Base-by-base conservation (phyloP, 306 rosid genomes). In the Begonia fuchsioides region DNA sequence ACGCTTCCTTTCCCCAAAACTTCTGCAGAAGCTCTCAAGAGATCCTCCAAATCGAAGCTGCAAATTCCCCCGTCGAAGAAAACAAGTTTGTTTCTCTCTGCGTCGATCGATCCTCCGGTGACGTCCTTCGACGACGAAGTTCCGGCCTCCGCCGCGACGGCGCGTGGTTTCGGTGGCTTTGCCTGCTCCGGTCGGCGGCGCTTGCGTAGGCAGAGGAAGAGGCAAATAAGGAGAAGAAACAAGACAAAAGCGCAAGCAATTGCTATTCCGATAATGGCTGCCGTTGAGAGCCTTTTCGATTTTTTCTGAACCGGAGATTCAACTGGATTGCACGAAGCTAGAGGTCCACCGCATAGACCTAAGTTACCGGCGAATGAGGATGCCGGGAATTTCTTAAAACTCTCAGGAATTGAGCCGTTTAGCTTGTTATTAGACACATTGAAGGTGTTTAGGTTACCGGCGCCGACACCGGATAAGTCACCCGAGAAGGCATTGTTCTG, bases 51-150 rank as follows among this genome's bases (percentile, higher is more conserved):
- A 60, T 92, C 98, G 39, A 92, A 92, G 47, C 78, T 85, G 52
- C 82, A 92, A 4, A 73, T 55, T 9, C 94, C 98, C 0, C 98
- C 94, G 15, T 78, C 72, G 13, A 92, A 79, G 72, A 92, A 92
- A 48, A 85, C 96, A 15, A 92, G 32, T 55, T 80, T 80, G 77
- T 92, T 92, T 73, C 96, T 85, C 85, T 85, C 98, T 17, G 20
- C 35, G 35, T 85, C 98, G 3, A 15, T 50, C 0, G 97, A 90
- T 14, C 71, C 92, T 0, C 94, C 95, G 0, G 98, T 92, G 8
- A 92, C 71, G 43, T 92, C 96, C 49, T 92, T 92, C 8, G 96
- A 92, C 11, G 98, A 92, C 6, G 98, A 92, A 10, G 98, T 92
- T 7, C 94, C 98, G 0, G 75, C 94, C 69, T 92, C 96, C 16